phyloP scores from a whole-genome alignment of 345 rosid genomes.

The Acer campestre region DNA sequence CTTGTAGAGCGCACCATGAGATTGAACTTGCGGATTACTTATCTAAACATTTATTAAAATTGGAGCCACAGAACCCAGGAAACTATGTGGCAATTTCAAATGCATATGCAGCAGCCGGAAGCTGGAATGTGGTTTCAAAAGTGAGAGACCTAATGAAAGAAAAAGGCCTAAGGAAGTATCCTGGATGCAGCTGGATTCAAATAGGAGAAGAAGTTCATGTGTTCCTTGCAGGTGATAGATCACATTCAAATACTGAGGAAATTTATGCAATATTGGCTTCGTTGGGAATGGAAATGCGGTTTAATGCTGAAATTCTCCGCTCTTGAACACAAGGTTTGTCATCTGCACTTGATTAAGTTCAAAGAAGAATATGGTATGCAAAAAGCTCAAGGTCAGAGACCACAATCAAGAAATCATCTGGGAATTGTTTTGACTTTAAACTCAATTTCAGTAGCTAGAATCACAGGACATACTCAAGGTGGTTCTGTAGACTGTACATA shows the following conservation, averaged over 20 bases:
- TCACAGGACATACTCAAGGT: background rate
- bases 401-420: background rate
- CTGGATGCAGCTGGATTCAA: constrained; percentile 69
- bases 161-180: constrained; percentile 50
- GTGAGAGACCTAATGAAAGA: constrained; percentile 55
- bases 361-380: background rate
- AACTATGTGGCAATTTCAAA: constrained; percentile 59
- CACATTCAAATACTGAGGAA: constrained; percentile 35
- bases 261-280: constrained; percentile 39
- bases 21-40: constrained; percentile 41
- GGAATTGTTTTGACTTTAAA: background rate
- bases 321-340: constrained; percentile 2
- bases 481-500: background rate
- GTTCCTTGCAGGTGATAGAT: constrained; percentile 52
- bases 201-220: constrained; percentile 43
- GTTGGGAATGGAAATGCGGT: constrained; percentile 31
- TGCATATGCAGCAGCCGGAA: constrained; percentile 52
- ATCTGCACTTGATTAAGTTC: background rate
- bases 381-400: background rate
- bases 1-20: constrained; percentile 41
- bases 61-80: constrained; percentile 51
- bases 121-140: constrained; percentile 48
- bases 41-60: constrained; percentile 31
- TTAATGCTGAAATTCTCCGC: constrained; percentile 1
- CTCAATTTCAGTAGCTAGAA: constrained; percentile 9